These are phyloP conservation scores for Septoria linicola DNA, from an alignment of 2,329 filamentous ascomycete species.

Conservation along the genomic window DNA sequence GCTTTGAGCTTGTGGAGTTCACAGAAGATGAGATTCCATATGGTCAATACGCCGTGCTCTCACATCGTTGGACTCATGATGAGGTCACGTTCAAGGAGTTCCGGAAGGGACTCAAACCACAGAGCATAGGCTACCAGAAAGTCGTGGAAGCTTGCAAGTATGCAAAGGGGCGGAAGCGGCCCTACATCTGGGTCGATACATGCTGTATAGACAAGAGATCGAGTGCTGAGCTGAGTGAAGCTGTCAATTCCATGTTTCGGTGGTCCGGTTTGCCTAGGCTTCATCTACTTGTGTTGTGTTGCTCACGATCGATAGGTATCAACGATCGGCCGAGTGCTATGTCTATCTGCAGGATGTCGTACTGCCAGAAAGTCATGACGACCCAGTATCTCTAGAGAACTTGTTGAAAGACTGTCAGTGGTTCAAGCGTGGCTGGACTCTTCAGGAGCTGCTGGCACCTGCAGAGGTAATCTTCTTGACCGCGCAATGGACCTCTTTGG, in stretches of 20 bases:
- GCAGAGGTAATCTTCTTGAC: constrained; percentile 19
- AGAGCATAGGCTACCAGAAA: constrained; percentile 17
- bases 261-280: constrained; percentile 1
- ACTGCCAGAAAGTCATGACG: too few species aligned
- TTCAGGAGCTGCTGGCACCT: constrained; percentile 29
- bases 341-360: constrained; percentile 17
- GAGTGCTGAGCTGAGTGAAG: constrained; percentile 17
- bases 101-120: constrained; percentile 1
- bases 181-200: constrained; percentile 27
- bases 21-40: constrained; percentile 10
- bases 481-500: constrained; percentile 17
- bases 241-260: constrained; percentile 5
- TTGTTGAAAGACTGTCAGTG: background rate
- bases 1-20: constrained; percentile 9
- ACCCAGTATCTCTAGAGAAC: background rate
- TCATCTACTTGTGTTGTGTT: background rate
- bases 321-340: constrained; percentile 3
- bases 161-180: background rate
- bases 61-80: constrained; percentile 18
- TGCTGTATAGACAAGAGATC: constrained; percentile 26
- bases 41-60: constrained; percentile 12
- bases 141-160: constrained; percentile 13
- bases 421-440: constrained; percentile 27
- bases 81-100: constrained; percentile 16
- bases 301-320: constrained; percentile 6